Conservation (phyloP, 1,139 yeast species). For the Eremothecium gossypii region DNA sequence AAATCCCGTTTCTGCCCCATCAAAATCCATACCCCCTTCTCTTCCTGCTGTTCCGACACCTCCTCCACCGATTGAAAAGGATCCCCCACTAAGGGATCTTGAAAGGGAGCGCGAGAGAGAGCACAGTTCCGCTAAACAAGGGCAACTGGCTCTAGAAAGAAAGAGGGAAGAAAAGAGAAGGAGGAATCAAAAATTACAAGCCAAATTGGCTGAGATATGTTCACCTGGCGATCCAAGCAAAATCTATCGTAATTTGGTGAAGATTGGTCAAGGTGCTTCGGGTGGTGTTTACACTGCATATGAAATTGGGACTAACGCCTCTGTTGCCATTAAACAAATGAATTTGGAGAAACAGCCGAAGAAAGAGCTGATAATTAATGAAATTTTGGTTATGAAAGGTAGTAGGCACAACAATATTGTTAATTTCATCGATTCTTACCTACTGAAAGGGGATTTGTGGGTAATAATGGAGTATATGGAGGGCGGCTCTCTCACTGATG, state of each 20-base stretch:
- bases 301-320: slow-evolving; percentile 46
- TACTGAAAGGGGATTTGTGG: slow-evolving; percentile 74
- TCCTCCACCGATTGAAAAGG: slow-evolving; percentile 4
- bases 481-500: slow-evolving; percentile 93
- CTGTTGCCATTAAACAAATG: slow-evolving; percentile 95
- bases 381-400: slow-evolving; percentile 89
- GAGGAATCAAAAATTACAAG: slow-evolving; percentile 59
- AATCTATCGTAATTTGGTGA: slow-evolving; percentile 56
- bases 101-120: not conserved
- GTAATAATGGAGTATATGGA: slow-evolving; percentile 98
- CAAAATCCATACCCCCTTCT: slow-evolving; percentile 13
- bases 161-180: slow-evolving; percentile 68
- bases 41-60: slow-evolving; percentile 17
- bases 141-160: slow-evolving; percentile 22
- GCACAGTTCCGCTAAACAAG: slow-evolving; percentile 11
- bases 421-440: slow-evolving; percentile 78
- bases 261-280: slow-evolving; percentile 96
- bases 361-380: slow-evolving; percentile 88
- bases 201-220: slow-evolving; percentile 67
- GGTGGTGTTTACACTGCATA: slow-evolving; percentile 96
- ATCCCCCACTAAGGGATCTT: not conserved
- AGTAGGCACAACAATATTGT: slow-evolving; percentile 86
- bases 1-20: not conserved
- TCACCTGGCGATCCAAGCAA: slow-evolving; percentile 81
- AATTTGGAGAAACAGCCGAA: slow-evolving; percentile 88